phyloP scores from a whole-genome alignment of 495 filamentous ascomycete genomes.

The Hypomontagnella monticulosa region DNA sequence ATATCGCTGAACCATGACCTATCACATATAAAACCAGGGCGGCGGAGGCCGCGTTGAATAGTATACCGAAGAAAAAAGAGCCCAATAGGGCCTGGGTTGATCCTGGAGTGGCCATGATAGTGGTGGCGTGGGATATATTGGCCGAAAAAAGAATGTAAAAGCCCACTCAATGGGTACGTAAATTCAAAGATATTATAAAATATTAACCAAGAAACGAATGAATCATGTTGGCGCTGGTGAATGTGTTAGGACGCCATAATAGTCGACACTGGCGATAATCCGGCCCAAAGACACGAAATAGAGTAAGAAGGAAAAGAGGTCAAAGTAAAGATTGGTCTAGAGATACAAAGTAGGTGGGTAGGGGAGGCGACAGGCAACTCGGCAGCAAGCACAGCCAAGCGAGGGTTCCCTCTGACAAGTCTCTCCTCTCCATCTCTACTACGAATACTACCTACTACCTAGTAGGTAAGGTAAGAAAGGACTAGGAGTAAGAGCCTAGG shows the following conservation, averaged over 20 bases:
- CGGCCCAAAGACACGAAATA: conserved; percentile 19
- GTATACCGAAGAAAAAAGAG: conserved; percentile 64
- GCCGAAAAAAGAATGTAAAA: conserved; percentile 50
- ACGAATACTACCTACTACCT: too few species aligned
- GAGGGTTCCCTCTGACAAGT: conserved; percentile 15
- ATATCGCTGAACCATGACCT: conserved; percentile 58
- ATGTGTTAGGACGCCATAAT: conserved; percentile 35
- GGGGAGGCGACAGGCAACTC: conserved; percentile 19
- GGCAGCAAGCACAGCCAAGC: conserved; percentile 21
- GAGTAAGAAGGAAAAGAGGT: conserved; percentile 21
- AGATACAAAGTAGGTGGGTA: conserved; percentile 24
- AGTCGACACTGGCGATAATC: conserved; percentile 32
- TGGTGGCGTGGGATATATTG: conserved; percentile 40
- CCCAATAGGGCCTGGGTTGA: conserved; percentile 61
- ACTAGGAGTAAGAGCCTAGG: too few species aligned
- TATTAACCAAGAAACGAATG: conserved; percentile 47
- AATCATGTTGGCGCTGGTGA: conserved; percentile 41
- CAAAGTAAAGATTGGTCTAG: conserved; percentile 9
- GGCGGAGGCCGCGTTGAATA: conserved; percentile 62
- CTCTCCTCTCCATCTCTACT: conserved; percentile 18
- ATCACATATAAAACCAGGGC: conserved; percentile 61
- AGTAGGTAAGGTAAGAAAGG: too few species aligned
- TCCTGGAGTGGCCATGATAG: conserved; percentile 58
- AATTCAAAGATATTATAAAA: conserved; percentile 29
- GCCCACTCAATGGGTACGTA: conserved; percentile 62